Conservation (phyloP, 306 rosid genomes). For the Adenanthera pavonina region DNA sequence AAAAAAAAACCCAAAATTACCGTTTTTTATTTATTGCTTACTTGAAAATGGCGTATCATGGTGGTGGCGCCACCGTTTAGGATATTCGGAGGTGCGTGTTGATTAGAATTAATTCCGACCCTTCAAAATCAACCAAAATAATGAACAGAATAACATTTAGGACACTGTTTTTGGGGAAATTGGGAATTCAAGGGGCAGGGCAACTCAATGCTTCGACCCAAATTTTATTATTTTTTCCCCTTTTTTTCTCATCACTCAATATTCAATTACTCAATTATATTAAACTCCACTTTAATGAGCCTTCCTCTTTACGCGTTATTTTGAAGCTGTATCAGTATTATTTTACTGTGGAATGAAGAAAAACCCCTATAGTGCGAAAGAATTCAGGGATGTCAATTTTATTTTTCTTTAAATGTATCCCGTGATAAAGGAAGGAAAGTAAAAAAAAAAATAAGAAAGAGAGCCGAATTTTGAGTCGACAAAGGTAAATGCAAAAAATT, state of each 20-base stretch:
- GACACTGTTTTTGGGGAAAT: background rate
- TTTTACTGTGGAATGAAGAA: background rate
- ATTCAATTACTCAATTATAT: too few relatives aligned
- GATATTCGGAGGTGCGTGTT: constrained; percentile 5
- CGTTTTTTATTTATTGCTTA: background rate
- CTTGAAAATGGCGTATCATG: background rate
- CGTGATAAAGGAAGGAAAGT: background rate
- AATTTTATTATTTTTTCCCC: background rate
- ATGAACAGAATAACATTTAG: background rate
- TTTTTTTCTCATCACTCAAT: background rate
- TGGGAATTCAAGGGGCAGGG: background rate
- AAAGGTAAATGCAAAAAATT: background rate
- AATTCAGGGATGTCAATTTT: background rate
- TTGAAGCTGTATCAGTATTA: background rate
- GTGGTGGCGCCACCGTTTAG: constrained; percentile 15
- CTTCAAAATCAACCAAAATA: background rate
- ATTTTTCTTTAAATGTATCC: background rate
- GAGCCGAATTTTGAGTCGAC: background rate
- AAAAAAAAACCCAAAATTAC: background rate
- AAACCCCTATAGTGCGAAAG: too few relatives aligned
- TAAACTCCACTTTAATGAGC: background rate
- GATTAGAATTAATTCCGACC: constrained; percentile 5
- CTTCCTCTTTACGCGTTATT: background rate
- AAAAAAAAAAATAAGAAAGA: too few relatives aligned
- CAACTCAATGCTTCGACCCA: background rate